These are phyloP conservation scores for Hippophae rhamnoides DNA, from an alignment of 306 rosid genomes.

Conservation along the genomic window DNA sequence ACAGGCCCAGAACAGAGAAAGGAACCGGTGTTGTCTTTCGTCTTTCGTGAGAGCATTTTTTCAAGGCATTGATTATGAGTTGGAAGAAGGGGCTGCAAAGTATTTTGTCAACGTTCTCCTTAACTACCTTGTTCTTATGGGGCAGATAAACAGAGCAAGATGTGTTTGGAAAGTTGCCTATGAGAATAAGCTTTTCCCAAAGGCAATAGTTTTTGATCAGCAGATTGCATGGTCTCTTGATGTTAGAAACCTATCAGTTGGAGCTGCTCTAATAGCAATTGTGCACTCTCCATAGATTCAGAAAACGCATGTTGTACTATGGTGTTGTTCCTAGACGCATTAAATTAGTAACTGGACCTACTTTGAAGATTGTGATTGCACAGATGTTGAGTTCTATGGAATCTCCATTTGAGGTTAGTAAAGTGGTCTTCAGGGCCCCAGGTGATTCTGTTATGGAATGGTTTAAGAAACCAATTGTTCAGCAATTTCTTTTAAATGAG, in stretches of 20 bases:
- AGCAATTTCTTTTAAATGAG: slow-evolving; percentile 89
- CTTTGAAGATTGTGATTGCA: slow-evolving; percentile 76
- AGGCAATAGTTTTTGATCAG: slow-evolving; percentile 89
- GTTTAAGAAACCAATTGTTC: slow-evolving; percentile 94
- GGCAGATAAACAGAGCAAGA: slow-evolving; percentile 85
- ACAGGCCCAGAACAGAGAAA: slow-evolving; percentile 77
- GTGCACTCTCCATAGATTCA: slow-evolving; percentile 92
- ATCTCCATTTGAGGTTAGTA: slow-evolving; percentile 94
- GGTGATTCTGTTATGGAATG: slow-evolving; percentile 95
- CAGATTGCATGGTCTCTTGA: slow-evolving; percentile 98
- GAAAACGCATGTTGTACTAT: slow-evolving; percentile 90
- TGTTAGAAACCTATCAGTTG: slow-evolving; percentile 86
- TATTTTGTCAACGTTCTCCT: slow-evolving; percentile 89
- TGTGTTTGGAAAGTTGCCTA: slow-evolving; percentile 94
- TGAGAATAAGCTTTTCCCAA: slow-evolving; percentile 97
- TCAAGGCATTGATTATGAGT: slow-evolving; percentile 77
- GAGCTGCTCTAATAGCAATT: slow-evolving; percentile 80
- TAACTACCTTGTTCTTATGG: slow-evolving; percentile 92
- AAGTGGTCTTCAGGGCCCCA: slow-evolving; percentile 86
- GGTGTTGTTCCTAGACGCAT: slow-evolving; percentile 81
- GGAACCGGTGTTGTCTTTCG: slow-evolving; percentile 69
- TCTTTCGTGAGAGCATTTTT: slow-evolving; percentile 87
- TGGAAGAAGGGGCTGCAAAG: slow-evolving; percentile 88
- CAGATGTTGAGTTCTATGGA: slow-evolving; percentile 82
- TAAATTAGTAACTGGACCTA: slow-evolving; percentile 85